Base-by-base conservation (phyloP, 176 grass and related monocot species). In the Phoenix dactylifera region DNA sequence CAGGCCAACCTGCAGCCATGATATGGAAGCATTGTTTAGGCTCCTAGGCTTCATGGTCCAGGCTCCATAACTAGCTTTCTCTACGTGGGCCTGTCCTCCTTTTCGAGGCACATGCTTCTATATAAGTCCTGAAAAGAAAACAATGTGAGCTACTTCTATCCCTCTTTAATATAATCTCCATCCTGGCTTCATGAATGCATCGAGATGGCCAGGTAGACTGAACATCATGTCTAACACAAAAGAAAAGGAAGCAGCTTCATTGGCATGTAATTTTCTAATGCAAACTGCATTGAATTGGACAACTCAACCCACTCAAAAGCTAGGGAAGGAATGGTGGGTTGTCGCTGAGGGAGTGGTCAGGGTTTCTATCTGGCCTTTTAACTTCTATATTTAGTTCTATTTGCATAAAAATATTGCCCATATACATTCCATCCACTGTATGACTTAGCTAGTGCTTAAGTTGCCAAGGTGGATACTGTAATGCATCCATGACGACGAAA, bases 251-350 rank as follows among this genome's bases (percentile, higher is more conserved):
- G 51, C 6, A 35, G 26, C n/a, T 55, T 22, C 7, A 12, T 44
- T 44, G 35, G 51, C 51, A 77, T 79, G 77, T 68, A 77, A 80
- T 80, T 75, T 83, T 86, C 68, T 79, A 86, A 77, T 77, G 72
- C 68, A 79, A 75, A 75, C 72, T 54, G 62, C 3, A 52, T 53
- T 10, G 51, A 72, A 28, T 53, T 52, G 59, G 68, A 81, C 90
- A 86, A 81, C 86, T 86, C 90, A 79, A 59, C 39, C 30, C 73
- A 57, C 79, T 72, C 64, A 74, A 85, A 89, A 95, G 86, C 64
- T 57, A 59, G 56, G 17, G 55, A 57, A 50, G 25, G 22, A 68
- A 19, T 20, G 69, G 58, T 89, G 85, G 68, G 80, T 74, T 88
- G 84, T 73, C 82, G 65, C 66, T 66, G 1, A 82, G 63, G 60